phyloP scores from a whole-genome alignment of 768 basidiomycete genomes.

The Mycena metata region DNA sequence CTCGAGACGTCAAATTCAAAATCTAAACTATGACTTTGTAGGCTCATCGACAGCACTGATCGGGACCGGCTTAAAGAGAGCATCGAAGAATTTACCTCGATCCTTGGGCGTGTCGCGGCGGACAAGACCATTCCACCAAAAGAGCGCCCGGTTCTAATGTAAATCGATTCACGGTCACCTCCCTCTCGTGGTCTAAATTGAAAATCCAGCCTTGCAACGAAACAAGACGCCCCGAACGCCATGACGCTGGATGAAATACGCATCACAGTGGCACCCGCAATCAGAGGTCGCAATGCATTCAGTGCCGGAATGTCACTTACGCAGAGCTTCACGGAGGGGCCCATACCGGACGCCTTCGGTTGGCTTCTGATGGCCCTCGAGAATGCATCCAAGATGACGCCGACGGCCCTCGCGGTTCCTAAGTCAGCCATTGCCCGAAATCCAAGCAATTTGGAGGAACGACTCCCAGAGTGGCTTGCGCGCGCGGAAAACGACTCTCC shows the following conservation, averaged over 20 bases:
- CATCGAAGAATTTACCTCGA: constrained; percentile 59
- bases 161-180: constrained; percentile 13
- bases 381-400: constrained; percentile 43
- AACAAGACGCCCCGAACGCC: constrained; percentile 69
- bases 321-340: constrained; percentile 40
- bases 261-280: constrained; percentile 44
- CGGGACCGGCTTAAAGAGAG: constrained; percentile 64
- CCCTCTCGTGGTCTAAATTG: constrained; percentile 56
- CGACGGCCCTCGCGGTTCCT: background rate
- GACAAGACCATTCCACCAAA: constrained; percentile 19
- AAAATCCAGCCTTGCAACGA: constrained; percentile 64
- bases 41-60: constrained; percentile 60
- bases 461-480: constrained; percentile 52
- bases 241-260: constrained; percentile 65
- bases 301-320: constrained; percentile 46
- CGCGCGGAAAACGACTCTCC: constrained; percentile 48
- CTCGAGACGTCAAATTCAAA: no score
- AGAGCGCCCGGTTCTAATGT: constrained; percentile 52
- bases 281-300: constrained; percentile 47
- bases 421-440: constrained; percentile 69
- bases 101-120: constrained; percentile 45
- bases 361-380: constrained; percentile 55
- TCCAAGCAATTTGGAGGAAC: constrained; percentile 54
- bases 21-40: background rate
- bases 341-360: constrained; percentile 56